Conservation (phyloP, 176 grass and related monocot genomes). For the Lolium rigidum region DNA sequence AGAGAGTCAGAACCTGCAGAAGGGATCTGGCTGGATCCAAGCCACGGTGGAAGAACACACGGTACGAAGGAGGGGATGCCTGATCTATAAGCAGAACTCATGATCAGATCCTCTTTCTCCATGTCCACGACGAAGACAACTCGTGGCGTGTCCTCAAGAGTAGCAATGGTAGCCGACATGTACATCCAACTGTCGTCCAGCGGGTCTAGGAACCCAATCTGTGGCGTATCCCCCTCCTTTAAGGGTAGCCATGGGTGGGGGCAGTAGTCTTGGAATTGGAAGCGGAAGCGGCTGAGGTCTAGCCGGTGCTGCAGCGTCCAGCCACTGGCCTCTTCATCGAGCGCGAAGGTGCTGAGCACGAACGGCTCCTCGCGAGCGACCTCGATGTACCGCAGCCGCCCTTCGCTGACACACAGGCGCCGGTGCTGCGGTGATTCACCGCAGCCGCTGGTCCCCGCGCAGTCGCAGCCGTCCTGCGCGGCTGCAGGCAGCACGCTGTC, state of each 20-base stretch:
- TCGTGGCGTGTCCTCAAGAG: neutral
- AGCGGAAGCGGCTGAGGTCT: too few relatives aligned
- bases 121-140: neutral
- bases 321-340: slow-evolving; percentile 1
- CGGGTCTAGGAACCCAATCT: neutral
- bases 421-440: neutral
- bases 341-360: slow-evolving; percentile 5
- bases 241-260: too few relatives aligned
- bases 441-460: neutral
- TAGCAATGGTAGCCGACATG: neutral
- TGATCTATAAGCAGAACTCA: neutral
- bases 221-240: neutral
- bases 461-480: neutral
- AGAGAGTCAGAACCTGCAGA: neutral
- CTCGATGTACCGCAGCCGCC: slow-evolving; percentile 40
- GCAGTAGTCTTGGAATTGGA: too few relatives aligned
- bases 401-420: slow-evolving; percentile 31
- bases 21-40: neutral
- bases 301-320: slow-evolving; percentile 21
- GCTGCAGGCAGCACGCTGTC: neutral
- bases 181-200: neutral
- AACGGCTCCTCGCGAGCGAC: slow-evolving; percentile 29
- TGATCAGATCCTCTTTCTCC: neutral
- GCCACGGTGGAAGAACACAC: neutral
- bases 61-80: neutral